Conservation (phyloP, 108 stramenopile genomes). For the Hondaea fermentalgiana region DNA sequence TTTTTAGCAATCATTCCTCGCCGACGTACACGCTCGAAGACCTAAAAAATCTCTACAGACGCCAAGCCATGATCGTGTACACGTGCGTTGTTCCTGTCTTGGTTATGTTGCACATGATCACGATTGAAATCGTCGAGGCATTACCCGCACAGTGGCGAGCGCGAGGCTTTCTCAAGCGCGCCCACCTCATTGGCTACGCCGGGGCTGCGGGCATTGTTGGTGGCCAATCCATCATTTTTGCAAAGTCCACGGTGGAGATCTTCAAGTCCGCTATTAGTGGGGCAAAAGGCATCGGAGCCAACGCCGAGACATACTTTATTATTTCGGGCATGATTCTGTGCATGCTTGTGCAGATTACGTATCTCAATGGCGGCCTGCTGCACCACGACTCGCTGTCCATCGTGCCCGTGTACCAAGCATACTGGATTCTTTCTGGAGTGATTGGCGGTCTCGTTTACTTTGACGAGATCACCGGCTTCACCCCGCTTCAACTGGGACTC, state of each 20-base stretch:
- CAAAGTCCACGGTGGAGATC: constrained; percentile 39
- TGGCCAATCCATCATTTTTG: constrained; percentile 37
- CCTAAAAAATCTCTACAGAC: constrained; percentile 17
- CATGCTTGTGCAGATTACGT: constrained; percentile 33
- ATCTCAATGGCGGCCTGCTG: constrained; percentile 40
- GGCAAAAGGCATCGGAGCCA: constrained; percentile 18
- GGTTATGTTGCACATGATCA: not conserved
- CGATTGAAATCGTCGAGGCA: constrained; percentile 27
- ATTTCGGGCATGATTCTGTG: not conserved
- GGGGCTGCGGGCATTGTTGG: constrained; percentile 41
- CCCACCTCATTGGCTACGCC: constrained; percentile 27
- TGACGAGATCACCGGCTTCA: constrained; percentile 28
- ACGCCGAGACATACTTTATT: not conserved
- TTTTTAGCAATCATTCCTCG: constrained; percentile 35
- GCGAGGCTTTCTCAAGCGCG: not conserved
- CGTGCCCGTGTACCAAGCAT: constrained; percentile 43
- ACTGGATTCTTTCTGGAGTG: constrained; percentile 35
- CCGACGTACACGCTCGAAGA: constrained; percentile 40
- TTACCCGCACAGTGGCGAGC: not conserved
- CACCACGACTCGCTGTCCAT: constrained; percentile 42
- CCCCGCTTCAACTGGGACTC: not conserved
- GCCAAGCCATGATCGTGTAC: not conserved
- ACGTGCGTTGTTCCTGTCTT: not conserved
- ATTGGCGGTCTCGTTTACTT: constrained; percentile 44
- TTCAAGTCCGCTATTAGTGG: constrained; percentile 36